Base-by-base conservation (phyloP, 768 basidiomycete species). In the Pisolithus microcarpus region DNA sequence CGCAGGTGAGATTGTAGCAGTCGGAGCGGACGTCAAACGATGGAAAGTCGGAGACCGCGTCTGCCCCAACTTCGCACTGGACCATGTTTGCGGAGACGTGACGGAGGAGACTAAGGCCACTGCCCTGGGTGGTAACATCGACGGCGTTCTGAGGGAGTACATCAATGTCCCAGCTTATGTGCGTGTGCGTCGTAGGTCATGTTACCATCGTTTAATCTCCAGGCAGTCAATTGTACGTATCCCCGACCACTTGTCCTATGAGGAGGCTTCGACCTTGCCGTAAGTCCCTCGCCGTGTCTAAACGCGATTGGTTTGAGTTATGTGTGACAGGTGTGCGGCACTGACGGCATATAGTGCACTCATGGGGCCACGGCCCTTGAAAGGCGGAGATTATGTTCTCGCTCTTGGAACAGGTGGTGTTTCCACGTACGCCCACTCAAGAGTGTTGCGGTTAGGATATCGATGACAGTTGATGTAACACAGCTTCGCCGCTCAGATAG, bases 341-440 rank as follows among this genome's bases (percentile, higher is more conserved):
- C 56, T 85, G 49, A 86, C 82, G 0, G 81, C 84, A 0, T 86
- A 83, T 67, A 82, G 78, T 53, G 76, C 76, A 5, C 64, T 85
- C 46, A 57, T 71, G 53, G 79, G 81, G 2, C 69, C 70, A 0
- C 62, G 65, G 5, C 73, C 77, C 18, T 53, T 84, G 53, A 77
- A 80, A 59, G 77, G 76, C 13, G 83, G 83, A 15, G 80, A 84
- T 53, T 72, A 70, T 18, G 78, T 84, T 23, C 72, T 81, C 38
- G 69, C 80, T 30, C 71, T 75, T 18, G 79, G 80, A 28, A 80
- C 78, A 0, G 80, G 80, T 2, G 78, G 78, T 24, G 79, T 81
- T 4, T 79, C 79, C 1, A 74, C 76, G 75, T 78, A 51, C 39
- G 71, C 60, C 5, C n/a, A 26, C 7, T 5, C 18, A 7, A 24